Base-by-base conservation (phyloP, 2,329 filamentous ascomycete genomes). In the Penicillium sp. region DNA sequence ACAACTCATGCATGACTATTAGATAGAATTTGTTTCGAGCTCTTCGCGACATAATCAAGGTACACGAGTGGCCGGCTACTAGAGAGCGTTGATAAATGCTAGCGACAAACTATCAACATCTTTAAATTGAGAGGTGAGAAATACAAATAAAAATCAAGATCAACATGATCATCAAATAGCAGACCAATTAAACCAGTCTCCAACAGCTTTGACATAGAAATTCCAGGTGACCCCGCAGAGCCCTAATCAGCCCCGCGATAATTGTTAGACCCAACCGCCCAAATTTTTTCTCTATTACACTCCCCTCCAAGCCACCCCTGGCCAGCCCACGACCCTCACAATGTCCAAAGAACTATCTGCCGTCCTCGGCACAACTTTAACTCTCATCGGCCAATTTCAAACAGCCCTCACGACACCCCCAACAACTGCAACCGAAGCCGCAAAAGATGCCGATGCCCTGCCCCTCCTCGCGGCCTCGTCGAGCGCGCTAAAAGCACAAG, bases 401-500 rank as follows among this genome's bases (percentile, higher is more conserved):
- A 53, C 60, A 17, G 67, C 73, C 14, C 66, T 78, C 41, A 62
- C 69, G n/a, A 53, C 68, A 22, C 53, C 70, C 36, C 42, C 62
- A 41, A 41, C 53, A 17, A 44, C 57, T 61, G 19, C 38, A 57
- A 47, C 49, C 59, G 53, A 51, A 33, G 16, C 41, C 28, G 42
- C 56, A 35, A 71, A 73, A 36, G 73, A 76, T 51, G 71, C 52
- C 35, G 55, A 64, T 16, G 55, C 75, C n/a, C 81, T 96, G 25
- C 76, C 84, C 14, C 81, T 93, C 55, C 84, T 92, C 33, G 82
- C 84, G 64, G 88, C 92, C 65, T 83, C 89, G 0, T 84, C 90
- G 0, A 83, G 81, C 26, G 80, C 95, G 5, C 84, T 96, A 56
- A 87, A 85, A 69, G 90, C 91, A 0, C 91, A 97, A 69, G 84